A percentile compares a stretch with the other conserved stretches of the same genome.
phyloP scores from a whole-genome alignment of 768 basidiomycete species.

The Rhodotorula taiwanensis region DNA sequence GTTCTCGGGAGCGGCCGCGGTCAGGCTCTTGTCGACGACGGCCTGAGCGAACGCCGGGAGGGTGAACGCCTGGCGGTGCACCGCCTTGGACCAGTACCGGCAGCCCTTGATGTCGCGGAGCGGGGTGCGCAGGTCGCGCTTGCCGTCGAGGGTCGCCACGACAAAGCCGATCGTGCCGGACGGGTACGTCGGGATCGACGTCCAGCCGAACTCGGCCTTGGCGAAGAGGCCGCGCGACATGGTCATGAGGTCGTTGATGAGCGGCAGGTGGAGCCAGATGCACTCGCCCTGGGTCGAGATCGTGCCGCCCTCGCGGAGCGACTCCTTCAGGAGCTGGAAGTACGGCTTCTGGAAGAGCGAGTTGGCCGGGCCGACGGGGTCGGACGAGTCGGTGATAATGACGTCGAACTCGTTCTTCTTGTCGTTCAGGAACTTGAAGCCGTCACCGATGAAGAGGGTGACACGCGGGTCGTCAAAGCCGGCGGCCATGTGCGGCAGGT shows the following conservation, averaged over 20 bases:
- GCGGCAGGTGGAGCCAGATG: slow-evolving; percentile 83
- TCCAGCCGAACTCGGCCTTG: slow-evolving; percentile 80
- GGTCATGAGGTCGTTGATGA: slow-evolving; percentile 68
- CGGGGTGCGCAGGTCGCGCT: slow-evolving; percentile 65
- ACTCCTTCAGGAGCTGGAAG: slow-evolving; percentile 87
- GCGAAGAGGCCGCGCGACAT: slow-evolving; percentile 71
- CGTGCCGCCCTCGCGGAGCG: slow-evolving; percentile 78
- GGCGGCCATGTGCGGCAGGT: slow-evolving; percentile 86
- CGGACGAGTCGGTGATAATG: slow-evolving; percentile 97
- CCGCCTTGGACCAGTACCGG: slow-evolving; percentile 72
- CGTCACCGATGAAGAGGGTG: slow-evolving; percentile 79
- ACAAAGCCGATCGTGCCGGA: slow-evolving; percentile 97
- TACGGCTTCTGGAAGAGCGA: slow-evolving; percentile 94
- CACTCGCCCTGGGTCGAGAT: slow-evolving; percentile 96
- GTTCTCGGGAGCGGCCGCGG: slow-evolving; percentile 40
- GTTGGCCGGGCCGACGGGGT: slow-evolving; percentile 91
- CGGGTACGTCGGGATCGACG: slow-evolving; percentile 96
- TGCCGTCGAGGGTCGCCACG: slow-evolving; percentile 67
- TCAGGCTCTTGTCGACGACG: slow-evolving; percentile 52
- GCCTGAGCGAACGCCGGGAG: slow-evolving; percentile 86
- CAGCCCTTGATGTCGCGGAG: slow-evolving; percentile 58
- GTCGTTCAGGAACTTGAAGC: slow-evolving; percentile 90
- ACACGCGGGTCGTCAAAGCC: slow-evolving; percentile 75
- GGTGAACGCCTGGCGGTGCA: slow-evolving; percentile 76
- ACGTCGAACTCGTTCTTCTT: slow-evolving; percentile 80